A percentile compares a stretch with the other conserved stretches of the same genome.
phyloP scores from a whole-genome alignment of 768 basidiomycete genomes.

The Lyophyllum atratum region DNA sequence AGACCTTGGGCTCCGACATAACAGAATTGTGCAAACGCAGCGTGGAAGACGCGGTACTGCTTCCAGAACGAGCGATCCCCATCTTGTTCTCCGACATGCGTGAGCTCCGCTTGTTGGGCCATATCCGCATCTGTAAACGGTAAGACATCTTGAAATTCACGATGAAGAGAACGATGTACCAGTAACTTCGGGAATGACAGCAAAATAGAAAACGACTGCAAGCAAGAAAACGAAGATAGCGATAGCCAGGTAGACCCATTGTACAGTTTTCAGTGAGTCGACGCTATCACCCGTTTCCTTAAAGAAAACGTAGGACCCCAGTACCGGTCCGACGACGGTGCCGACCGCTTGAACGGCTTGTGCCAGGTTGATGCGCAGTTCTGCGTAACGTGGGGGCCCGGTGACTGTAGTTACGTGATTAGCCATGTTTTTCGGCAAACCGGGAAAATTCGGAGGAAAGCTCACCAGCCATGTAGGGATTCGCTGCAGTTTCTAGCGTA shows the following conservation, averaged over 20 bases:
- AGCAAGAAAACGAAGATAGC: conserved; percentile 34
- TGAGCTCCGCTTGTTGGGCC: conserved; percentile 33
- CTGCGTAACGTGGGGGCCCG: conserved; percentile 34
- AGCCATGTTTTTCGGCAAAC: not conserved
- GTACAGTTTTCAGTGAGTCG: conserved; percentile 29
- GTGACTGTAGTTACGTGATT: conserved; percentile 20
- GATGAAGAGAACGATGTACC: conserved; percentile 14
- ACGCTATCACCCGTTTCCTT: conserved; percentile 32
- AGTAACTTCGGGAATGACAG: conserved; percentile 35
- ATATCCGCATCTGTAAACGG: conserved; percentile 30
- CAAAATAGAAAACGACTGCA: conserved; percentile 32
- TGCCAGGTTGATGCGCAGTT: conserved; percentile 35
- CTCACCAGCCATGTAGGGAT: conserved; percentile 36
- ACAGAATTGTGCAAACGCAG: conserved; percentile 34
- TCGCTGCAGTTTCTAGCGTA: conserved; percentile 33
- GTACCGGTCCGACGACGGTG: conserved; percentile 33
- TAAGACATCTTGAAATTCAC: not conserved
- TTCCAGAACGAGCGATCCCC: conserved; percentile 28
- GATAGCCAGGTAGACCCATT: conserved; percentile 37
- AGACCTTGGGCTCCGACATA: conserved; percentile 34
- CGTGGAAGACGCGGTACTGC: conserved; percentile 32
- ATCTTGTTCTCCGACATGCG: conserved; percentile 27
- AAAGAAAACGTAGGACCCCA: conserved; percentile 36
- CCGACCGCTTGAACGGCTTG: conserved; percentile 35
- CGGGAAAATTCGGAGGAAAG: not conserved